phyloP scores from a whole-genome alignment of 345 rosid species.

The Nephelium lappaceum region DNA sequence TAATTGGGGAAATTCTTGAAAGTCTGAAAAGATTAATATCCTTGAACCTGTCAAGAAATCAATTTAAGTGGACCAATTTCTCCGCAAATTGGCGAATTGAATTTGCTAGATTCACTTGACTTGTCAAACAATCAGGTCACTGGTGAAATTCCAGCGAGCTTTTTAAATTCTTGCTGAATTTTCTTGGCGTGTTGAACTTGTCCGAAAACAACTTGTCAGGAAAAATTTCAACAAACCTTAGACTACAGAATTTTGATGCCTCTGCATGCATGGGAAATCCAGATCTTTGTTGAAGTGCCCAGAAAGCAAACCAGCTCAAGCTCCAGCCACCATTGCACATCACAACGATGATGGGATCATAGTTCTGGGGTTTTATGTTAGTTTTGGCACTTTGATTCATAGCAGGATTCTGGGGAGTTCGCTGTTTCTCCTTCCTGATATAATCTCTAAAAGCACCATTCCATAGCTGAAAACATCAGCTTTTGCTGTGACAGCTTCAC shows the following conservation, averaged over 20 bases:
- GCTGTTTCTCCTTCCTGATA: constrained; percentile 26
- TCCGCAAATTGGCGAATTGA: not conserved
- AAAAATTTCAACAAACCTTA: constrained; percentile 19
- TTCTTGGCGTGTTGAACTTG: constrained; percentile 10
- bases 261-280: not conserved
- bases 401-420: not conserved
- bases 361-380: too few relatives aligned
- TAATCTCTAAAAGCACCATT: constrained; percentile 24
- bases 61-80: constrained; percentile 15
- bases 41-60: constrained; percentile 21
- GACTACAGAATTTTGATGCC: constrained; percentile 11
- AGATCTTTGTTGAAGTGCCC: too few relatives aligned
- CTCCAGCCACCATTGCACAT: too few relatives aligned
- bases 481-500: constrained; percentile 27
- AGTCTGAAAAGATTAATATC: not conserved
- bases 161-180: not conserved
- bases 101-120: constrained; percentile 16
- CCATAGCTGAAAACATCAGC: constrained; percentile 35
- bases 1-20: not conserved
- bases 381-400: too few relatives aligned
- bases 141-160: constrained; percentile 6
- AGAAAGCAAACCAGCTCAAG: too few relatives aligned
- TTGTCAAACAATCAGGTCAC: constrained; percentile 19
- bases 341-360: too few relatives aligned
- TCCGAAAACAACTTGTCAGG: not conserved